Percentiles rank a stretch among this genome's conserved stretches.
These are phyloP conservation scores for Penicillium steckii DNA, from an alignment of 495 filamentous ascomycete genomes.

Conservation along the genomic window DNA sequence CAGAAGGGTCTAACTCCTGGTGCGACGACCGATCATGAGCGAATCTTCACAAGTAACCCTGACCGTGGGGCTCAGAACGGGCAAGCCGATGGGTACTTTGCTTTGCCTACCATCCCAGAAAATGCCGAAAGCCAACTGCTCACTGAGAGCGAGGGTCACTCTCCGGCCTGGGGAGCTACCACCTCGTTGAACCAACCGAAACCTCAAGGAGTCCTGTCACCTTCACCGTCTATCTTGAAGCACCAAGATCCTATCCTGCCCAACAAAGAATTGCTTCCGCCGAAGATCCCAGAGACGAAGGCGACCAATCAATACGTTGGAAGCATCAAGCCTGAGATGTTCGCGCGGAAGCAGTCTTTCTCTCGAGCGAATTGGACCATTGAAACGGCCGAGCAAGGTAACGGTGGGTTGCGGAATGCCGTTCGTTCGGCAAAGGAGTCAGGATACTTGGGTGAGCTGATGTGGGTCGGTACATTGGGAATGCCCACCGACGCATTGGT, in stretches of 20 bases:
- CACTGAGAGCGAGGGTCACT: constrained; percentile 44
- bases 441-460: constrained; percentile 62
- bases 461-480: constrained; percentile 88
- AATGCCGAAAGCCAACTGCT: constrained; percentile 23
- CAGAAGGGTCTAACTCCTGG: constrained; percentile 49
- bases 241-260: constrained; percentile 53
- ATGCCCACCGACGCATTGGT: constrained; percentile 85
- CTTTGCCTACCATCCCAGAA: constrained; percentile 17
- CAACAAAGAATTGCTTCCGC: constrained; percentile 17
- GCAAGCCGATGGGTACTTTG: constrained; percentile 33
- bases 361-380: constrained; percentile 75
- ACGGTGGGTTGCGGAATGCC: constrained; percentile 86
- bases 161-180: constrained; percentile 65
- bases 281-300: constrained; percentile 23
- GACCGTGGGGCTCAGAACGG: constrained; percentile 34
- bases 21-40: constrained; percentile 58
- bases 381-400: constrained; percentile 81
- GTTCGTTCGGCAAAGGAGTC: constrained; percentile 70
- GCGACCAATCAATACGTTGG: constrained; percentile 6
- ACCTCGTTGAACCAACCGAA: constrained; percentile 68
- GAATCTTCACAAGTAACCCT: constrained; percentile 54
- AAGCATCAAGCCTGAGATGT: constrained; percentile 12
- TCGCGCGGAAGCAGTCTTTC: constrained; percentile 57
- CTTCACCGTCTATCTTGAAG: constrained; percentile 70
- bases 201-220: constrained; percentile 63